Evolutionary conservation across 169 alveolate species (phyloP).

Genomic region (Theileria sp.): DNA sequence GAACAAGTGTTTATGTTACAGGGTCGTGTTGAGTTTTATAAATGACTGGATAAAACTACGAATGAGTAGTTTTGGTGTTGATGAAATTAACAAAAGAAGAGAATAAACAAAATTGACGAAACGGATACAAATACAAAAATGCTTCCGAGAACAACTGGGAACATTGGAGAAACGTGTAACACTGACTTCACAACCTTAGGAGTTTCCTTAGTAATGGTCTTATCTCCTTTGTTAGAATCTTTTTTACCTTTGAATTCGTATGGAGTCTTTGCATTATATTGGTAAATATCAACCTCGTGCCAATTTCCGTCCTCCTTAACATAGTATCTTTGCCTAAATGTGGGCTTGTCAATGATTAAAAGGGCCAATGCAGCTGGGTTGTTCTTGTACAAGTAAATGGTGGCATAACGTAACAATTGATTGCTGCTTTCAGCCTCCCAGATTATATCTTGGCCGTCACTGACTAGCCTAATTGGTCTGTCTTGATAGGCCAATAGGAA

Average conservation of each 20-base stretch:
- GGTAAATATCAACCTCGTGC: neutral
- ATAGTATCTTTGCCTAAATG: neutral
- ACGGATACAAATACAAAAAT: neutral
- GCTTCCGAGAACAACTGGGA: slow-evolving; percentile 10
- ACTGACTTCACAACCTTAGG: neutral
- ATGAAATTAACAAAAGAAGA: neutral
- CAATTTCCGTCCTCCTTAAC: neutral
- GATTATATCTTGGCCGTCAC: neutral
- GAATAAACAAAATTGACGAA: neutral
- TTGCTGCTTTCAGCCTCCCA: neutral
- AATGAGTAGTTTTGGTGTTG: neutral
- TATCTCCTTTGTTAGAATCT: neutral
- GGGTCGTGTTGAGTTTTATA: neutral
- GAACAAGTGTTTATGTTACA: neutral
- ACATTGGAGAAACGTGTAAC: neutral
- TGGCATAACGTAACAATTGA: neutral
- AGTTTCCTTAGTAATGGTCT: neutral
- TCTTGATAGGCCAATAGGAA: neutral
- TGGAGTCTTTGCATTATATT: neutral
- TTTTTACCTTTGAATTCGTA: neutral
- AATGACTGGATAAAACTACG: neutral
- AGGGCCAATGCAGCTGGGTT: neutral
- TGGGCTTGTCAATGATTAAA: neutral
- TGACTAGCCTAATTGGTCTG: neutral
- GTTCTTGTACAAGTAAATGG: neutral